phyloP scores from a whole-genome alignment of 805 yeast genomes.

The Cyberlindnera meyerae region DNA sequence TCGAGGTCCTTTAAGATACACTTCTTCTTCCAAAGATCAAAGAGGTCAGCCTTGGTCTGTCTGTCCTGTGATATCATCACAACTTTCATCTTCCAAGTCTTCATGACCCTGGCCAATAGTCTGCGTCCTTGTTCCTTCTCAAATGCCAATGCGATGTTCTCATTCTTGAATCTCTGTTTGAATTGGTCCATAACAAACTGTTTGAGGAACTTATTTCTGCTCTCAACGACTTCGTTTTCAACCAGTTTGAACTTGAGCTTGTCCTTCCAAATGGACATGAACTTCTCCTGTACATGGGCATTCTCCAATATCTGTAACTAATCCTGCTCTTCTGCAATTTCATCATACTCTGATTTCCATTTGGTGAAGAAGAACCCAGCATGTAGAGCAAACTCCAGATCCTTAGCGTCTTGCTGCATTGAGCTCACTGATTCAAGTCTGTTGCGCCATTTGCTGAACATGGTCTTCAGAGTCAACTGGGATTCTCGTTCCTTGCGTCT shows the following conservation, averaged over 20 bases:
- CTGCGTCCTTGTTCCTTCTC: not conserved
- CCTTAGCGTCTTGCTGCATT: slow-evolving; percentile 12
- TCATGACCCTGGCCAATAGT: not conserved
- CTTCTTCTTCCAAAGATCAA: slow-evolving; percentile 12
- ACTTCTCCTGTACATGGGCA: slow-evolving; percentile 1
- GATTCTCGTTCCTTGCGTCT: not conserved
- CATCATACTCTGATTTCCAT: slow-evolving; percentile 15
- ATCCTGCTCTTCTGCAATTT: not conserved
- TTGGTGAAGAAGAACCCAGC: slow-evolving; percentile 24
- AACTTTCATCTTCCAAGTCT: slow-evolving; percentile 12
- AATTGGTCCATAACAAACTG: slow-evolving; percentile 15
- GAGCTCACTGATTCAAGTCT: not conserved
- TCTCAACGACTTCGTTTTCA: slow-evolving; percentile 7
- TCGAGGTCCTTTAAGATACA: not conserved
- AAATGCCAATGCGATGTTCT: slow-evolving; percentile 5
- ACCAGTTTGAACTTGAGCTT: slow-evolving; percentile 3
- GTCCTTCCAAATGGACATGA: slow-evolving; percentile 10
- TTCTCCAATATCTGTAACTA: slow-evolving; percentile 3
- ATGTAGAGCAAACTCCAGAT: slow-evolving; percentile 18
- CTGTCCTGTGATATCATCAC: slow-evolving; percentile 1
- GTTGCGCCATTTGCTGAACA: slow-evolving; percentile 13
- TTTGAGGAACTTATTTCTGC: slow-evolving; percentile 10
- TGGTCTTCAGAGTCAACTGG: not conserved
- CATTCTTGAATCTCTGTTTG: slow-evolving; percentile 11
- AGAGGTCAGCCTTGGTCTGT: not conserved